These are phyloP conservation scores for Fusarium sp. DNA, from an alignment of 2,329 filamentous ascomycete genomes.

Conservation along the genomic window DNA sequence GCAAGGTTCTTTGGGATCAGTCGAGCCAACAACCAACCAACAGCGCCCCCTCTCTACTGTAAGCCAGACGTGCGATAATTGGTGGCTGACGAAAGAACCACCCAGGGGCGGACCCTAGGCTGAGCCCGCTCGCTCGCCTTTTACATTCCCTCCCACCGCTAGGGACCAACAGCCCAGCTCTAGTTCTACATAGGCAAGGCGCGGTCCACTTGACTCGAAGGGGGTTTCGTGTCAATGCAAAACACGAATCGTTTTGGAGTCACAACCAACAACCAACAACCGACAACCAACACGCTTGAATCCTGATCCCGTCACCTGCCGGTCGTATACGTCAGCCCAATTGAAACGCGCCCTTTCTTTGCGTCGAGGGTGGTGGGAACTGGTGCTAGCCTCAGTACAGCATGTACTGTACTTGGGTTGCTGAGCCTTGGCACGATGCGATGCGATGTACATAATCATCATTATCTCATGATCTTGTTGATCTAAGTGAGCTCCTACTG, in stretches of 20 bases:
- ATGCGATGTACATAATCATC: not conserved
- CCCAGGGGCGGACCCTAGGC: constrained; percentile 39
- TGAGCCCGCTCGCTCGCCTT: constrained; percentile 29
- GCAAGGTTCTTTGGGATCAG: constrained; percentile 18
- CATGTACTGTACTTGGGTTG: not conserved
- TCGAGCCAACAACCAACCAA: constrained; percentile 35
- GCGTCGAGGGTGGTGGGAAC: not conserved
- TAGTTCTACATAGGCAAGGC: constrained; percentile 19
- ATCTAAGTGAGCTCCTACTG: not conserved
- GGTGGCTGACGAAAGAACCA: constrained; percentile 27
- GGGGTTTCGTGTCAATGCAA: constrained; percentile 29
- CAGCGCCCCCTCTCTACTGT: constrained; percentile 15
- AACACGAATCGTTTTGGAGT: constrained; percentile 28
- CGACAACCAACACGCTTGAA: constrained; percentile 29
- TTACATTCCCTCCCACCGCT: constrained; percentile 34
- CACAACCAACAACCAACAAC: constrained; percentile 6
- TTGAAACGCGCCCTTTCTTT: not conserved
- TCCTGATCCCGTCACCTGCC: constrained; percentile 6
- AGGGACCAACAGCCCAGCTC: constrained; percentile 38
- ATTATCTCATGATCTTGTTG: not conserved
- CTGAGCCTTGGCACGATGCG: not conserved
- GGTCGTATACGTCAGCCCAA: constrained; percentile 14
- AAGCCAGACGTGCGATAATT: constrained; percentile 2
- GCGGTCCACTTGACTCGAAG: constrained; percentile 16
- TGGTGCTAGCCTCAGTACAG: not conserved